These are phyloP conservation scores for Xylariaceae sp. DNA, from an alignment of 2,329 filamentous ascomycete genomes.

Conservation along the genomic window DNA sequence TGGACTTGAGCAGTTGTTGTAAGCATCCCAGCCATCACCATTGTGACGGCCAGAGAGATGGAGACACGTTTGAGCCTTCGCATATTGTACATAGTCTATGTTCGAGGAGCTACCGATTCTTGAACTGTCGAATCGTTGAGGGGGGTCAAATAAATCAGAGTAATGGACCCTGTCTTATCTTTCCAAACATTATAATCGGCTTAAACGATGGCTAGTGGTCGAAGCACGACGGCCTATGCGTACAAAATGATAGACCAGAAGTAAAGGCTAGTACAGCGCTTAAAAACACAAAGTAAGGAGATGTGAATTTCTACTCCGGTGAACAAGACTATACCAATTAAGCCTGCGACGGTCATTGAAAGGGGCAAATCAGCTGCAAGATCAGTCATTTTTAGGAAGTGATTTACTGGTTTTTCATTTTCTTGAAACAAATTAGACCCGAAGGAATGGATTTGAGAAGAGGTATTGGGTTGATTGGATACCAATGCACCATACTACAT, in stretches of 20 bases:
- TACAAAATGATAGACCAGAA: conserved; percentile 32
- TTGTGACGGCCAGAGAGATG: too few species aligned
- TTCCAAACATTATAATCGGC: conserved; percentile 31
- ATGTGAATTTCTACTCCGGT: conserved; percentile 32
- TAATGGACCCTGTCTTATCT: conserved; percentile 22
- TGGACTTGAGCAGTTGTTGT: too few species aligned
- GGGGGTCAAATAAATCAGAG: conserved; percentile 29
- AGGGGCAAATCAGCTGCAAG: conserved; percentile 16
- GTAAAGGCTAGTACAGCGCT: conserved; percentile 31
- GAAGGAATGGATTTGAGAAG: too few species aligned
- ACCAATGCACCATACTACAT: too few species aligned
- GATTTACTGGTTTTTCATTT: too few species aligned
- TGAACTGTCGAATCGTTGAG: too few species aligned
- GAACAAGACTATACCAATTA: conserved; percentile 36
- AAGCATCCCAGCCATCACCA: too few species aligned
- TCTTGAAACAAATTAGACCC: too few species aligned
- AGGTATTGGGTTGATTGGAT: too few species aligned
- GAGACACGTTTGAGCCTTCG: too few species aligned
- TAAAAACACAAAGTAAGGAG: conserved; percentile 32
- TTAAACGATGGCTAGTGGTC: conserved; percentile 32
- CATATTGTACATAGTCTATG: too few species aligned
- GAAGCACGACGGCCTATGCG: conserved; percentile 31
- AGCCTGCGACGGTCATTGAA: conserved; percentile 37
- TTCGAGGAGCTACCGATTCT: too few species aligned
- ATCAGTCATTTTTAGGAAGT: not conserved